phyloP scores from a whole-genome alignment of 345 rosid species.

The Gossypium mustelinum region DNA sequence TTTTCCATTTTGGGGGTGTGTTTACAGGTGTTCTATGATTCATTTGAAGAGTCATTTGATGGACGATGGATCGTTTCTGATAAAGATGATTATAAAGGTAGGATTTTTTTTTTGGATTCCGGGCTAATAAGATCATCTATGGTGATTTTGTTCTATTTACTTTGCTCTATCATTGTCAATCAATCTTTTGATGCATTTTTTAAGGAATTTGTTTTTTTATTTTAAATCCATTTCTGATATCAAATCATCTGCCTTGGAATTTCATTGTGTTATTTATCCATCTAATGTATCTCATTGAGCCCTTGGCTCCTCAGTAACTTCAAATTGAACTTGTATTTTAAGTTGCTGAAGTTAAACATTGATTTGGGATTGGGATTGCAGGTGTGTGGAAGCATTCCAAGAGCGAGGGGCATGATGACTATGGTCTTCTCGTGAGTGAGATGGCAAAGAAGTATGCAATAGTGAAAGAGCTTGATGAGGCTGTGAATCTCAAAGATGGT shows the following conservation, averaged over 20 bases:
- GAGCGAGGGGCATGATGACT: constrained; percentile 82
- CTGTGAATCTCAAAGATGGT: constrained; percentile 57
- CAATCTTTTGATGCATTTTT: background rate
- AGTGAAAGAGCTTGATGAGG: constrained; percentile 62
- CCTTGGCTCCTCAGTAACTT: background rate
- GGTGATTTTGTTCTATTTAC: background rate
- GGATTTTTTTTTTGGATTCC: background rate
- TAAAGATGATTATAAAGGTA: constrained; percentile 65
- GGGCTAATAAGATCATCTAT: background rate
- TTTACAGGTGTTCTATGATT: constrained; percentile 65
- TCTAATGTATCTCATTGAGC: background rate
- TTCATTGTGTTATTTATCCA: background rate
- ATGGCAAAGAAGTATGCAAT: constrained; percentile 74
- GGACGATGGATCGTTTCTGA: constrained; percentile 72
- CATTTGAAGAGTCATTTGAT: constrained; percentile 70
- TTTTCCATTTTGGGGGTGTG: background rate
- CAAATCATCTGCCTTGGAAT: background rate
- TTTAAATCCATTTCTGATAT: background rate
- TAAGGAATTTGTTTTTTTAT: background rate
- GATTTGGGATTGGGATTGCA: constrained; percentile 22
- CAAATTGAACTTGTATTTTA: background rate
- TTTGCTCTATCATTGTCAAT: too few species aligned
- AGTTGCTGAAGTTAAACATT: background rate
- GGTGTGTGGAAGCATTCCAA: constrained; percentile 78
- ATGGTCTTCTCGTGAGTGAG: constrained; percentile 81